Conservation (phyloP, 192 early-diverging fungal species). For the Umbelopsis ramanniana region DNA sequence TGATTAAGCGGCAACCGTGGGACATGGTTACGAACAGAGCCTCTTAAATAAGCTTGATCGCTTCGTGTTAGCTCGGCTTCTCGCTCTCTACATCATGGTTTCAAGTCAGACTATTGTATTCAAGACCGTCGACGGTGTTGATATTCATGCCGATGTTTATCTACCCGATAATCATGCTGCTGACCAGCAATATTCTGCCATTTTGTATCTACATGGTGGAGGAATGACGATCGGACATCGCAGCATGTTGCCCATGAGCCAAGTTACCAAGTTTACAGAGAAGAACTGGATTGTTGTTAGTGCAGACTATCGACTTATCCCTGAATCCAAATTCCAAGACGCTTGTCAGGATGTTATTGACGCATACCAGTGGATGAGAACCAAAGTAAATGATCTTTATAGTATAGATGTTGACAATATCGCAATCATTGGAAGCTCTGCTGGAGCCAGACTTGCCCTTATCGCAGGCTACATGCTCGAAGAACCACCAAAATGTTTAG, state of each 20-base stretch:
- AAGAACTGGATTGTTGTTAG: neutral
- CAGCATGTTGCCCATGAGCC: neutral
- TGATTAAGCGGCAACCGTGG: no score
- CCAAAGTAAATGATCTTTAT: neutral
- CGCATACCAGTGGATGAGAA: conserved; percentile 5
- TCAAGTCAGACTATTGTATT: neutral
- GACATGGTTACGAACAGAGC: no score
- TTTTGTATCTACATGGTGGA: conserved; percentile 16
- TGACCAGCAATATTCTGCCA: neutral
- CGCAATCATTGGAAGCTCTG: conserved; percentile 9
- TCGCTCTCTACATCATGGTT: neutral
- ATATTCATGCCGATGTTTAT: conserved; percentile 4
- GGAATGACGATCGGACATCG: conserved; percentile 3
- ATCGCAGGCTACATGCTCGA: neutral
- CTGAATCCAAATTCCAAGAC: neutral
- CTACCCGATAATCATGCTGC: neutral
- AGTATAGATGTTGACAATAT: neutral
- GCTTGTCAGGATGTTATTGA: neutral
- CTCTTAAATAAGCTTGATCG: no score
- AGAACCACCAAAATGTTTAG: neutral
- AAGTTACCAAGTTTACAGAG: neutral
- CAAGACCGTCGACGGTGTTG: neutral
- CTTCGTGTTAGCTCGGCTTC: no score
- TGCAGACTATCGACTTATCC: neutral
- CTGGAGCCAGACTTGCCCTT: conserved; percentile 10